Conservation (phyloP, 495 filamentous ascomycete species). For the Talaromyces liani region DNA sequence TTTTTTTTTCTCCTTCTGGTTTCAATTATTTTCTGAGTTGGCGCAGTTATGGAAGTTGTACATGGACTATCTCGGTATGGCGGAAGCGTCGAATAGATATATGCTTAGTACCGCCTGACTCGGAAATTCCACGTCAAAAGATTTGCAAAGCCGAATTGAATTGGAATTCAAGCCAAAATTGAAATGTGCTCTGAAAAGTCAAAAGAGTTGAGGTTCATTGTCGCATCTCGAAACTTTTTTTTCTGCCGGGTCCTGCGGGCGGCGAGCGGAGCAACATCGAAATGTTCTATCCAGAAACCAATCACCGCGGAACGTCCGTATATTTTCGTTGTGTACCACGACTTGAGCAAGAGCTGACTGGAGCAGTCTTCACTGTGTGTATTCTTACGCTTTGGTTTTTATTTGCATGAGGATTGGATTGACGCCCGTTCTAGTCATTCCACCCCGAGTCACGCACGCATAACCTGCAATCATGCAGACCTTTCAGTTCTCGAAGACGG, state of each 20-base stretch:
- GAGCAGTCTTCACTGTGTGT: background rate
- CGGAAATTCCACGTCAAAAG: background rate
- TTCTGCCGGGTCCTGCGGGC: background rate
- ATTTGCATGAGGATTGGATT: background rate
- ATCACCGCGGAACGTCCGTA: background rate
- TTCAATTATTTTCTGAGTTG: background rate
- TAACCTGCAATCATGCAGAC: background rate
- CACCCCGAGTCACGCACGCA: background rate
- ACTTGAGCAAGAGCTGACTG: background rate
- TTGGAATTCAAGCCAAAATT: background rate
- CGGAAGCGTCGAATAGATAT: background rate
- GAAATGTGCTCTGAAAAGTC: background rate
- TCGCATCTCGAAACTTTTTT: slow-evolving; percentile 7
- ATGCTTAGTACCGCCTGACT: background rate
- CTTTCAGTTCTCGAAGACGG: background rate
- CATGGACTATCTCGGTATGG: background rate
- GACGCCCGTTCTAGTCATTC: background rate
- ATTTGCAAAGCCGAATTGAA: background rate
- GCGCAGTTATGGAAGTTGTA: background rate
- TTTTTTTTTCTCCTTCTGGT: background rate
- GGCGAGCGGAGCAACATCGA: slow-evolving; percentile 4
- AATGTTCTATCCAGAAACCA: background rate
- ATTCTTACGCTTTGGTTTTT: background rate
- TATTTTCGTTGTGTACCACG: background rate
- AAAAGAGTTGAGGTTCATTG: background rate